Percentiles rank a stretch among this genome's conserved stretches.
phyloP scores from a whole-genome alignment of 2,329 filamentous ascomycete genomes.

The Metarhizium brunneum region DNA sequence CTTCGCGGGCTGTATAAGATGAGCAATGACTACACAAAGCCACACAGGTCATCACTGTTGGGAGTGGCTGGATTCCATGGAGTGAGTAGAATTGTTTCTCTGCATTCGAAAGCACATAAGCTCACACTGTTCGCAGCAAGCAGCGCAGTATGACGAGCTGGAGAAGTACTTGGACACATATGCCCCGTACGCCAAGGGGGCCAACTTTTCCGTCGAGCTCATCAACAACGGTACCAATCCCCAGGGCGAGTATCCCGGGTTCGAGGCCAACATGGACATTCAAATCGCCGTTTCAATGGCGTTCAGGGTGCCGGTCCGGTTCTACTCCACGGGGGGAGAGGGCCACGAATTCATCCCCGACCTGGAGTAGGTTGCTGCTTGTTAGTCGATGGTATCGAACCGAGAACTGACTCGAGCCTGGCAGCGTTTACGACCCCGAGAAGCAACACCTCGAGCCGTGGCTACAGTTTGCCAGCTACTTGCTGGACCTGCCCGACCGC shows the following conservation, averaged over 20 bases:
- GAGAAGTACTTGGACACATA: slow-evolving; percentile 45
- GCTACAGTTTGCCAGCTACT: slow-evolving; percentile 51
- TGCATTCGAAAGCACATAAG: not conserved
- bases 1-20: slow-evolving; percentile 36
- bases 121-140: slow-evolving; percentile 25
- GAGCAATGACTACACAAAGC: slow-evolving; percentile 37
- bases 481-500: slow-evolving; percentile 43
- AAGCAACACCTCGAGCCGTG: slow-evolving; percentile 53
- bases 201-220: slow-evolving; percentile 46
- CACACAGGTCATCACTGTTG: slow-evolving; percentile 51
- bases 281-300: slow-evolving; percentile 26
- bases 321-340: slow-evolving; percentile 21
- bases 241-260: slow-evolving; percentile 25
- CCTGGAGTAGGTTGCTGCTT: slow-evolving; percentile 20
- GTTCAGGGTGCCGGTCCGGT: slow-evolving; percentile 24
- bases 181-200: slow-evolving; percentile 38
- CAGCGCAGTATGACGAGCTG: slow-evolving; percentile 45
- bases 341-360: slow-evolving; percentile 21
- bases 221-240: slow-evolving; percentile 48
- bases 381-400: not conserved
- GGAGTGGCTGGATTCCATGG: slow-evolving; percentile 45
- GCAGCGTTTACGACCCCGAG: slow-evolving; percentile 18
- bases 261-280: slow-evolving; percentile 29
- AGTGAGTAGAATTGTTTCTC: slow-evolving; percentile 14
- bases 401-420: not conserved